Base-by-base conservation (phyloP, 495 filamentous ascomycete species). In the Lophiotrema nucula region DNA sequence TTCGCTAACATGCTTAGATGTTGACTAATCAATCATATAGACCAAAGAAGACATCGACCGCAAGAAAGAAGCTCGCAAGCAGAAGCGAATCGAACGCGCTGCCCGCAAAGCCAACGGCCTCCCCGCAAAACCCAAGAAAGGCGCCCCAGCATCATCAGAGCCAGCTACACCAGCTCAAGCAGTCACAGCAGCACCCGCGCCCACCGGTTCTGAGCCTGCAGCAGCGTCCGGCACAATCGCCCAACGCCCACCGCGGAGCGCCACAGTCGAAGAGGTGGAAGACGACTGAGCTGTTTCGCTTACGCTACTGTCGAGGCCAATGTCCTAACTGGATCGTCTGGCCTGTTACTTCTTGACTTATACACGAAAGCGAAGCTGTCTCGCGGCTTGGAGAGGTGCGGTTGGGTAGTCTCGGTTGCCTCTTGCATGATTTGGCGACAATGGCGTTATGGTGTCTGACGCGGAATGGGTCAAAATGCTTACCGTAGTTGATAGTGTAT, bases 221-320 rank as follows among this genome's bases (percentile, higher is more conserved):
- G 22, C 52, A n/a, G 12, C 22, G 16, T 23, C 47, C 22, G 38
- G 54, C 23, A 22, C 43, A 10, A 39, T 39, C 33, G 47, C 26
- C 16, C 59, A 67, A 45, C 58, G 64, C 13, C n/a, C n/a, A 35
- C 15, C 24, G 28, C 44, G 25, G 22, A 60, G 50, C 23, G 64
- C 64, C 1, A 58, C 47, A 2, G 64, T 67, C 11, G 64, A 67
- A 35, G 64, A 67, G 27, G 64, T 45, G 11, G 64, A 67, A 2
- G 64, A 67, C n/a, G 53, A 62, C 13, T 27, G n/a, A n/a, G n/a
- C n/a, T n/a, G n/a, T n/a, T n/a, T n/a, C n/a, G n/a, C n/a, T n/a
- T n/a, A n/a, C n/a, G n/a, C n/a, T n/a, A n/a, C n/a, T n/a, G n/a
- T n/a, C n/a, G n/a, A n/a, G n/a, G n/a, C n/a, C n/a, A n/a, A n/a